A percentile compares a stretch with the other conserved stretches of the same genome.
These are phyloP conservation scores for Crithidia expoeki DNA, from an alignment of 208 protist genomes.

Conservation along the genomic window DNA sequence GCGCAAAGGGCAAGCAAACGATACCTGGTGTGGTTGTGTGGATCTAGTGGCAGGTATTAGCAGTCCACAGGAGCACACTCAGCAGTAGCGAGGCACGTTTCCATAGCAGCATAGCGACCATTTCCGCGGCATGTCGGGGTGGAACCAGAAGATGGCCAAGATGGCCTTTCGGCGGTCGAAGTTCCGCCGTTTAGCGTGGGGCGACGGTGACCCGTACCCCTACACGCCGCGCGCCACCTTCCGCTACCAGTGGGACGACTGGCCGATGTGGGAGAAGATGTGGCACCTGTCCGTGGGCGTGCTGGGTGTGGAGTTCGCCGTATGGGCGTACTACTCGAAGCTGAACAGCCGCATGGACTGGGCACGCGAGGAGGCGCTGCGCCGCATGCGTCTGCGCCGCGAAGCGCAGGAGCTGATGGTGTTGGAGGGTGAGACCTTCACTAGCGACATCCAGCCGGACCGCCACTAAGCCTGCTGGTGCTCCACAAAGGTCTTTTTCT, in stretches of 20 bases:
- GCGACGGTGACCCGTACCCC: conserved; percentile 88
- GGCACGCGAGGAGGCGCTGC: conserved; percentile 88
- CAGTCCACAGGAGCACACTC: neutral
- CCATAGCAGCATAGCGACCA: neutral
- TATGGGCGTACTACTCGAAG: conserved; percentile 89
- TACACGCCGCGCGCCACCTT: conserved; percentile 90
- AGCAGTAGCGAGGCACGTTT: neutral
- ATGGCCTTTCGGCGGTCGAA: conserved; percentile 89
- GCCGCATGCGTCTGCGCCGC: conserved; percentile 86
- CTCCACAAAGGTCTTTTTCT: too few species aligned
- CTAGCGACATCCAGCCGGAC: conserved; percentile 82
- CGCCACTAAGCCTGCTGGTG: too few species aligned
- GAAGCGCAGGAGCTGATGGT: conserved; percentile 92
- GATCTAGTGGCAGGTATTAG: neutral
- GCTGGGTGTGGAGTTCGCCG: conserved; percentile 67
- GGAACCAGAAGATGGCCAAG: conserved; percentile 92
- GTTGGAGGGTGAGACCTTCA: conserved; percentile 79
- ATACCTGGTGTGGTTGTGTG: neutral
- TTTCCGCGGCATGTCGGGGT: conserved; percentile 77
- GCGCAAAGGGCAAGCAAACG: neutral
- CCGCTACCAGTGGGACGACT: conserved; percentile 92
- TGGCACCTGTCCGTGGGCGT: conserved; percentile 78
- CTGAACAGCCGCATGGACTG: conserved; percentile 87
- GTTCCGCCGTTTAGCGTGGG: conserved; percentile 89
- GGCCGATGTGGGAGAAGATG: conserved; percentile 90